A percentile compares a stretch with the other conserved stretches of the same genome.
phyloP scores from a whole-genome alignment of 139 green algal genomes.

The Mychonastes homosphaera region DNA sequence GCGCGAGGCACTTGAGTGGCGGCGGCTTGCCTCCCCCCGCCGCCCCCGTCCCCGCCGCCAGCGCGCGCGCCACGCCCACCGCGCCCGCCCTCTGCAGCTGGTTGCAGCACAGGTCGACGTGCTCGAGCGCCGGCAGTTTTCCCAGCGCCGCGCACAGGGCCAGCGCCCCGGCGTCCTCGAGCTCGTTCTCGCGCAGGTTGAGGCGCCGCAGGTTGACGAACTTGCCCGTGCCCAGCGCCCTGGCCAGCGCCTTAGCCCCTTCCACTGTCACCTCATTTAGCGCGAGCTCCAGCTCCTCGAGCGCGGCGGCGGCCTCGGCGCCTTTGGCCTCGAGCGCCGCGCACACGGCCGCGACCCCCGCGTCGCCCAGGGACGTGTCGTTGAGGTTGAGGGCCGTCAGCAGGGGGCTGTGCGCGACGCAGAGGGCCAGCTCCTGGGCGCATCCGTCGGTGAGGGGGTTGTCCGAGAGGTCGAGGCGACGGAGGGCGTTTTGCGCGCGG shows the following conservation, averaged over 20 bases:
- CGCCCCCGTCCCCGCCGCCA: slow-evolving; percentile 22
- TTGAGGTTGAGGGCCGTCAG: slow-evolving; percentile 62
- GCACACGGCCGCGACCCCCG: slow-evolving; percentile 49
- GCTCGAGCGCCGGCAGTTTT: slow-evolving; percentile 6
- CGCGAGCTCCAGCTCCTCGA: slow-evolving; percentile 66
- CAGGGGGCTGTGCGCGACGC: slow-evolving; percentile 25
- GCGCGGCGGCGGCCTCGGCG: slow-evolving; percentile 2
- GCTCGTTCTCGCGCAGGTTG: slow-evolving; percentile 80
- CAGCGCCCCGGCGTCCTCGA: slow-evolving; percentile 62
- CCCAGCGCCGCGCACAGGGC: slow-evolving; percentile 30
- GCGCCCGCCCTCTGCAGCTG: slow-evolving; percentile 52
- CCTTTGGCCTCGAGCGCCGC: slow-evolving; percentile 22
- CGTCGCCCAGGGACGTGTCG: slow-evolving; percentile 62
- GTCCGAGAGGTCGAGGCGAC: slow-evolving; percentile 69
- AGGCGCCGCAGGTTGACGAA: slow-evolving; percentile 35
- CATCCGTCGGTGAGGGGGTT: slow-evolving; percentile 71
- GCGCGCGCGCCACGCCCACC: slow-evolving; percentile 29
- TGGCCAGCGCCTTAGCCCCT: slow-evolving; percentile 38
- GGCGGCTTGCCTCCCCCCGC: slow-evolving; percentile 17
- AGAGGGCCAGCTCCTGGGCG: slow-evolving; percentile 24
- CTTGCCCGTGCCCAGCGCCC: slow-evolving; percentile 39
- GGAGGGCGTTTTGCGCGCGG: slow-evolving; percentile 23
- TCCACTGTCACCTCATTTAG: slow-evolving; percentile 69
- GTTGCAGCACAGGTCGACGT: slow-evolving; percentile 55
- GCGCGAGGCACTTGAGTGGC: slow-evolving; percentile 40